A percentile compares a stretch with the other conserved stretches of the same genome.
These are phyloP conservation scores for Coniochaeta sp. DNA, from an alignment of 2,329 filamentous ascomycete species.

Conservation along the genomic window DNA sequence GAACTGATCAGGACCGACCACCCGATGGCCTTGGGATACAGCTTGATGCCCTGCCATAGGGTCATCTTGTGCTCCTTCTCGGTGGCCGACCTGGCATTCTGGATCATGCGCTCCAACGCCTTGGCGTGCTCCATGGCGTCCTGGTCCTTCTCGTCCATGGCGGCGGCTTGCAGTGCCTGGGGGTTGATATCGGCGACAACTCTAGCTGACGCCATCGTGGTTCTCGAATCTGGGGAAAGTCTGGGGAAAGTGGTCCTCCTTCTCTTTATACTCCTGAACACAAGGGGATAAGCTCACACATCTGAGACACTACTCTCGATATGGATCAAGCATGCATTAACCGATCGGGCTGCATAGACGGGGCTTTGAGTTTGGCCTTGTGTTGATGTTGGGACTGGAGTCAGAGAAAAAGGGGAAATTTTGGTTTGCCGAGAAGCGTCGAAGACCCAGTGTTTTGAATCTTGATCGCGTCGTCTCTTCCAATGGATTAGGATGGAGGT, in stretches of 20 bases:
- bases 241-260: background rate
- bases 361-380: background rate
- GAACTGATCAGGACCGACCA: conserved; percentile 87
- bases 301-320: background rate
- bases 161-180: background rate
- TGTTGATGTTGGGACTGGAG: background rate
- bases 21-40: conserved; percentile 80
- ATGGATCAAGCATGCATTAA: background rate
- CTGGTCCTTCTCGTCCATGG: conserved; percentile 5
- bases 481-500: background rate
- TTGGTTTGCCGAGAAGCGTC: background rate
- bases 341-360: background rate
- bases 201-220: conserved; percentile 1
- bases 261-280: background rate
- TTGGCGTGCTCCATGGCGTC: conserved; percentile 13
- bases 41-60: conserved; percentile 65
- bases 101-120: conserved; percentile 28
- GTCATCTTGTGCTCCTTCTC: conserved; percentile 64
- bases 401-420: background rate
- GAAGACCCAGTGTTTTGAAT: background rate
- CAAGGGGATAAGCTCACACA: background rate
- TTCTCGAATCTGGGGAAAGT: background rate
- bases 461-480: background rate
- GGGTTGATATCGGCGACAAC: background rate
- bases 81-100: conserved; percentile 41